A percentile compares a stretch with the other conserved stretches of the same genome.
Evolutionary conservation across 805 yeast genomes (phyloP).

Genomic region (Yamadazyma akitaensis): DNA sequence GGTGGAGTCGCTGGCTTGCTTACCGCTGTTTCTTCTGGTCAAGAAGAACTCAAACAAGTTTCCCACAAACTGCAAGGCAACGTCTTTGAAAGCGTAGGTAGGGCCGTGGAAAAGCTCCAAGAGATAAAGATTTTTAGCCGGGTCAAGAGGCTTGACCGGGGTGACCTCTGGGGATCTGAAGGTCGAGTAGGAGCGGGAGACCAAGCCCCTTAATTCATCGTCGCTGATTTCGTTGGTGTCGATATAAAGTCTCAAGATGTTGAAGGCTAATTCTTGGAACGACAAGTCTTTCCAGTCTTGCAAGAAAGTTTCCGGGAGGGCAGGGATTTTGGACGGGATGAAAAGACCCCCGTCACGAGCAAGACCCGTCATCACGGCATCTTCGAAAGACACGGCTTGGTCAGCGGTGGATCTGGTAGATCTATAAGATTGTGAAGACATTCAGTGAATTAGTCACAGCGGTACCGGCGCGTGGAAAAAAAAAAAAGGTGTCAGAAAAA

Average conservation of each 20-base stretch:
- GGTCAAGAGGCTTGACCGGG: conserved; percentile 68
- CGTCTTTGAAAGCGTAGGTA: conserved; percentile 98
- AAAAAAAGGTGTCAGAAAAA: too few relatives aligned
- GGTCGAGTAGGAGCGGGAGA: conserved; percentile 77
- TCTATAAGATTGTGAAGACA: conserved; percentile 59
- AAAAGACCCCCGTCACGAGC: conserved; percentile 97
- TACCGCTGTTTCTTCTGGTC: conserved; percentile 61
- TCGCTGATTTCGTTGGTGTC: conserved; percentile 68
- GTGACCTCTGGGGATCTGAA: conserved; percentile 88
- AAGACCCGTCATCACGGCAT: conserved; percentile 82
- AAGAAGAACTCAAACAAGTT: conserved; percentile 92
- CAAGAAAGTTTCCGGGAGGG: conserved; percentile 53
- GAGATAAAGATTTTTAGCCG: conserved; percentile 54
- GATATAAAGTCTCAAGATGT: conserved; percentile 79
- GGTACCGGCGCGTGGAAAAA: conserved; percentile 4
- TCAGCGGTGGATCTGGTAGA: conserved; percentile 66
- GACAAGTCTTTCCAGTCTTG: conserved; percentile 67
- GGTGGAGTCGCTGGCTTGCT: conserved; percentile 40
- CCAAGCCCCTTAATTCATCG: conserved; percentile 59
- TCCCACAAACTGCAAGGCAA: conserved; percentile 96
- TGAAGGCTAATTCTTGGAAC: conserved; percentile 84
- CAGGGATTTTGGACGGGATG: conserved; percentile 80
- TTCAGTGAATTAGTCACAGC: conserved; percentile 4
- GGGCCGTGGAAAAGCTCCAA: conserved; percentile 98
- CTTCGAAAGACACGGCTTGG: conserved; percentile 66